Conservation (phyloP, 2,329 filamentous ascomycete genomes). For the Sarocladiaceae sp. region DNA sequence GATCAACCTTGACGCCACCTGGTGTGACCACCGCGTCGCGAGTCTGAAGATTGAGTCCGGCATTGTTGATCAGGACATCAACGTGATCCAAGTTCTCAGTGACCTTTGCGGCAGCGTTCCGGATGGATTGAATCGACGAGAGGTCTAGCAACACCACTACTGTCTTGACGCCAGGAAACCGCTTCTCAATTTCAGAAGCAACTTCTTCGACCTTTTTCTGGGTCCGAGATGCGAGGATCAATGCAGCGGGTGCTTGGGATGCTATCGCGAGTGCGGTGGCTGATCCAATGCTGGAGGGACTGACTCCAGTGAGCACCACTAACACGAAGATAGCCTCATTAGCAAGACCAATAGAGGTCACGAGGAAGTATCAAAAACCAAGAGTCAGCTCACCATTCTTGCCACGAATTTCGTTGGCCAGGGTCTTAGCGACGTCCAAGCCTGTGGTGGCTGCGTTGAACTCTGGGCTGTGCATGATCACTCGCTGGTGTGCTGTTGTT, state of each 20-base stretch:
- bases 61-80: constrained; percentile 11
- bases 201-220: neutral
- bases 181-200: neutral
- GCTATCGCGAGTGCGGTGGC: constrained; percentile 3
- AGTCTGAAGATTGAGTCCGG: constrained; percentile 3
- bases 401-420: neutral
- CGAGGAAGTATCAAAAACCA: neutral
- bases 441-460: constrained; percentile 5
- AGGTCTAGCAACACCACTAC: constrained; percentile 4
- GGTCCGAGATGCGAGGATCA: constrained; percentile 1
- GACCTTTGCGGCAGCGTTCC: neutral
- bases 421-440: neutral
- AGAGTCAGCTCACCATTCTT: constrained; percentile 3
- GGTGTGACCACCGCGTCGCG: neutral
- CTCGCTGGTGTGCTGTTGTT: neutral
- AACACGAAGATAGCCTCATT: neutral
- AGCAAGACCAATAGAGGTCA: neutral
- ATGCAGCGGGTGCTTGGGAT: neutral
- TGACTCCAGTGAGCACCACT: constrained; percentile 3
- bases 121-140: neutral
- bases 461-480: constrained; percentile 1
- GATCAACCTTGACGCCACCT: constrained; percentile 12
- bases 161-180: neutral
- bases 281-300: constrained; percentile 2
- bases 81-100: constrained; percentile 2